Conservation (phyloP, 2,329 filamentous ascomycete genomes). For the Cordyceps pruinosa region DNA sequence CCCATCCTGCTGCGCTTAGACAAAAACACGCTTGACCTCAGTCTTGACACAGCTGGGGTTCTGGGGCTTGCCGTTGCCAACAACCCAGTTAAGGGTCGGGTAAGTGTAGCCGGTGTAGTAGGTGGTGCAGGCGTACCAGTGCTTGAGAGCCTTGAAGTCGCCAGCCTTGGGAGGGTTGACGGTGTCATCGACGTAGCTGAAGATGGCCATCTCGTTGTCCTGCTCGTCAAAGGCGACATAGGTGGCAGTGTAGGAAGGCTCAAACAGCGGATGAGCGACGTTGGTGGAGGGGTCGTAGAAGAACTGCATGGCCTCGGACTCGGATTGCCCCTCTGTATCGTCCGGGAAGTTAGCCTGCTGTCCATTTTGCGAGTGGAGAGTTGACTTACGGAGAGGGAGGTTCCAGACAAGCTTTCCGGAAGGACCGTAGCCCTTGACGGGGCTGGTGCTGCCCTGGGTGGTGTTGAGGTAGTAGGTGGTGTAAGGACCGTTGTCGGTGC, state of each 20-base stretch:
- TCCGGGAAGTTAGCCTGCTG: neutral
- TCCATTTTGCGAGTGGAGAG: no score
- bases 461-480: constrained; percentile 8
- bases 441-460: constrained; percentile 2
- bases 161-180: constrained; percentile 3
- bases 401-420: constrained; percentile 11
- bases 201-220: constrained; percentile 9
- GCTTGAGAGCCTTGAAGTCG: neutral
- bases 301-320: constrained; percentile 9
- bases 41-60: constrained; percentile 11
- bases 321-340: neutral
- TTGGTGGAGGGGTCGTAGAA: constrained; percentile 8
- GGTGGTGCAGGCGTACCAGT: constrained; percentile 8
- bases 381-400: constrained; percentile 4
- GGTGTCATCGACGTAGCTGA: constrained; percentile 12
- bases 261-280: constrained; percentile 9
- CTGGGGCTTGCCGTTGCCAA: constrained; percentile 10
- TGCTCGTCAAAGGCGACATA: neutral
- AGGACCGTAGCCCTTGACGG: neutral
- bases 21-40: constrained; percentile 9
- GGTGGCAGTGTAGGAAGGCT: constrained; percentile 1
- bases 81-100: constrained; percentile 8
- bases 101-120: constrained; percentile 11
- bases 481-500: neutral
- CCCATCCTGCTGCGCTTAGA: neutral